A percentile compares a stretch with the other conserved stretches of the same genome.
Conservation (phyloP, 495 filamentous ascomycete species). For the Lophiotrema nucula region DNA sequence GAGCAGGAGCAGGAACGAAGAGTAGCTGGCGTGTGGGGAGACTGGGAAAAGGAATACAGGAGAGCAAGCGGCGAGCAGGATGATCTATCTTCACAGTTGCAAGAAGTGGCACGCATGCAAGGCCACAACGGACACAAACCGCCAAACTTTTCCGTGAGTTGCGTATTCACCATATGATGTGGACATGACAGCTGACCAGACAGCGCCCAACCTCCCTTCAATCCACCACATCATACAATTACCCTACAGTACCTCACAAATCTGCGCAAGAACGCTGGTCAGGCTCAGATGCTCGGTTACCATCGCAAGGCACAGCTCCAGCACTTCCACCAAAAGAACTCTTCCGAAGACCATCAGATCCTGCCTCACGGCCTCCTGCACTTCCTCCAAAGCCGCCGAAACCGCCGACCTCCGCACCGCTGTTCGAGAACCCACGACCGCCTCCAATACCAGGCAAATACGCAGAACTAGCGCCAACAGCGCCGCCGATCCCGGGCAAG, state of each 20-base stretch:
- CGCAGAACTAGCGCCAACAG: background rate
- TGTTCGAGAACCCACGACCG: constrained; percentile 41
- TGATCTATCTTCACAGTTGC: constrained; percentile 35
- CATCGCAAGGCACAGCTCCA: constrained; percentile 6
- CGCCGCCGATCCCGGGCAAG: constrained; percentile 43
- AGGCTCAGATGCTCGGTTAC: constrained; percentile 3
- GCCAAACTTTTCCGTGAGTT: constrained; percentile 11
- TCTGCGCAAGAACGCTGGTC: constrained; percentile 20
- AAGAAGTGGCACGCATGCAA: constrained; percentile 26
- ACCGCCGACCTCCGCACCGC: background rate
- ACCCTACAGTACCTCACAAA: constrained; percentile 33
- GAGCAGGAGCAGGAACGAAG: constrained; percentile 43
- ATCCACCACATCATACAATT: constrained; percentile 24
- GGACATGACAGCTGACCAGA: background rate
- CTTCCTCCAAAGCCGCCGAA: constrained; percentile 38
- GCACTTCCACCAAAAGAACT: constrained; percentile 22
- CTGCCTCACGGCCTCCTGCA: constrained; percentile 21
- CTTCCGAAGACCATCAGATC: constrained; percentile 8
- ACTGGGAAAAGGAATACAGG: constrained; percentile 49
- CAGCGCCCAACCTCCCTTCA: constrained; percentile 24
- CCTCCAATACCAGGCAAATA: constrained; percentile 48
- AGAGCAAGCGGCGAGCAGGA: constrained; percentile 29
- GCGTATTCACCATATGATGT: background rate
- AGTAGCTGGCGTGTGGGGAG: constrained; percentile 55
- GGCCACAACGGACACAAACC: constrained; percentile 15